Percentiles rank a stretch among this genome's conserved stretches.
Evolutionary conservation across 371 early-diverging fungal species (phyloP).

Genomic region (Lichtheimia corymbifera): DNA sequence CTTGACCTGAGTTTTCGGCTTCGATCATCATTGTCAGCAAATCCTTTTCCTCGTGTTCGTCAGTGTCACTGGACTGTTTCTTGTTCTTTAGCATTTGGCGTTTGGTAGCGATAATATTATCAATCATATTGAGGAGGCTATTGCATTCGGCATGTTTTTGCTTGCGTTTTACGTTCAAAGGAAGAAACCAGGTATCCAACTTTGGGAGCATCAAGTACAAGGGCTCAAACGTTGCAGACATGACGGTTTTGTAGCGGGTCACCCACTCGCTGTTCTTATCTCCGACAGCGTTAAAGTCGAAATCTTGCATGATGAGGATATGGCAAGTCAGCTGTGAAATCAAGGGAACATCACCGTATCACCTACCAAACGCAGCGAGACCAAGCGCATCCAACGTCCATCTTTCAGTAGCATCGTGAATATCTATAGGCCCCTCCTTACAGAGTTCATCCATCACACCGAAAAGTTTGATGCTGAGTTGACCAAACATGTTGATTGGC

Average conservation of each 20-base stretch:
- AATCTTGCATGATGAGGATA: conserved; percentile 3
- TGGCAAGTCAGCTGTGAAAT: neutral
- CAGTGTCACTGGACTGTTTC: conserved; percentile 21
- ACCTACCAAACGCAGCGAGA: conserved; percentile 16
- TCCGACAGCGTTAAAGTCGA: conserved; percentile 18
- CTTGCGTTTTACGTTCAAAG: conserved; percentile 23
- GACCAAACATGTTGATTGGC: conserved; percentile 26
- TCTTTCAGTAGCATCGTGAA: conserved; percentile 10
- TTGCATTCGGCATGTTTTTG: neutral
- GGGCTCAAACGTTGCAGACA: conserved; percentile 3
- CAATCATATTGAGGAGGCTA: conserved; percentile 33
- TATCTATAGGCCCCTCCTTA: conserved; percentile 8
- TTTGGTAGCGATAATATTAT: conserved; percentile 34
- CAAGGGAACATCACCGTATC: neutral
- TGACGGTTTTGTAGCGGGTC: conserved; percentile 12
- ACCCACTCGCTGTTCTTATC: conserved; percentile 20
- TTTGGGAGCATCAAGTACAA: conserved; percentile 10
- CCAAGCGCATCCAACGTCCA: conserved; percentile 39
- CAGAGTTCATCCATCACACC: conserved; percentile 15
- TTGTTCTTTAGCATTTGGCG: conserved; percentile 19
- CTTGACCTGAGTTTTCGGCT: conserved; percentile 18
- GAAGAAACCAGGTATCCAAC: conserved; percentile 3
- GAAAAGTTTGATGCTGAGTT: conserved; percentile 17
- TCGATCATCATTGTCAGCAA: conserved; percentile 49
- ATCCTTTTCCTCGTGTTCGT: conserved; percentile 31